Conservation (phyloP, 1,139 yeast genomes). For the Geotrichum bryndzae region DNA sequence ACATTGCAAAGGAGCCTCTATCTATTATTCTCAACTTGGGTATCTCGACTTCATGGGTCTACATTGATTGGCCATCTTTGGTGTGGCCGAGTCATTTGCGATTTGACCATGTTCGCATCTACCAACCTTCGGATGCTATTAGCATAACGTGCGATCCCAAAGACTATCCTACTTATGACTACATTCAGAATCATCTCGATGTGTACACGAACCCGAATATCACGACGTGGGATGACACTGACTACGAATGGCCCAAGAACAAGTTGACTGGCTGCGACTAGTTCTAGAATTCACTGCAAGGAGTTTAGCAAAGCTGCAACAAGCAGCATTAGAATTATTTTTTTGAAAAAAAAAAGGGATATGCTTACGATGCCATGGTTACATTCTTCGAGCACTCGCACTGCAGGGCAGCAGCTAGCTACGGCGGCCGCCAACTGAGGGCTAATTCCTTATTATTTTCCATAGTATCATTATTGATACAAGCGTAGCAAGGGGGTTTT, state of each 20-base stretch:
- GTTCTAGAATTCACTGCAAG: too few species aligned
- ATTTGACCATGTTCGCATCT: slow-evolving; percentile 71
- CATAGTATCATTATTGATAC: not conserved
- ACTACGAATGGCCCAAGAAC: slow-evolving; percentile 59
- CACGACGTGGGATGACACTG: slow-evolving; percentile 63
- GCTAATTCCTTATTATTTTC: not conserved
- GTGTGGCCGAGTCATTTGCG: slow-evolving; percentile 62
- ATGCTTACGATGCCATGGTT: not conserved
- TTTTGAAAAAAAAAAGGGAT: not conserved
- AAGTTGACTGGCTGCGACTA: slow-evolving; percentile 41
- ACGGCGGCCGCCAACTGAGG: not conserved
- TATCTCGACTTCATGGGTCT: slow-evolving; percentile 74
- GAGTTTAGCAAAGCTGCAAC: not conserved
- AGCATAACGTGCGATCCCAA: slow-evolving; percentile 70
- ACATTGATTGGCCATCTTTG: slow-evolving; percentile 69
- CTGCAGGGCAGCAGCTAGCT: not conserved
- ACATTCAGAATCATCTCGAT: slow-evolving; percentile 55
- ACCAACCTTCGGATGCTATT: slow-evolving; percentile 54
- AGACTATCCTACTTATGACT: slow-evolving; percentile 66
- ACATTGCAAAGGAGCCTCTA: slow-evolving; percentile 81
- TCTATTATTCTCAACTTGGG: slow-evolving; percentile 71
- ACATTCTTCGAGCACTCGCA: not conserved
- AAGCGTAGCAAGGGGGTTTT: not conserved
- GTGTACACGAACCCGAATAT: slow-evolving; percentile 60
- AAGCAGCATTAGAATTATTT: not conserved